Evolutionary conservation across 2,329 filamentous ascomycete species (phyloP).

Genomic region (Scytalidium lignicola): DNA sequence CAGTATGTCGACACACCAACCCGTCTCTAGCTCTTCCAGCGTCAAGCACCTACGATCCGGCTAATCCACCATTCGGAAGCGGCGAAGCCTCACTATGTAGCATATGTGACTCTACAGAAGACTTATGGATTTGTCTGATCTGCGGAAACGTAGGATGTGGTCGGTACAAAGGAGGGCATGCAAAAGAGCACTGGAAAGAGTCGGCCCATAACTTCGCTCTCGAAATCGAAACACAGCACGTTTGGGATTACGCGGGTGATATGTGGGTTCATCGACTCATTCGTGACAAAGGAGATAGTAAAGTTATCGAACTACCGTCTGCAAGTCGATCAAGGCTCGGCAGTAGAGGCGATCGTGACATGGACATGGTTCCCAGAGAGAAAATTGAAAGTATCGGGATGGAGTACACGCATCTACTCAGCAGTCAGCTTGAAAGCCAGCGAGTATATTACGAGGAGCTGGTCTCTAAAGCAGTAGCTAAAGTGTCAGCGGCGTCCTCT

Average conservation of each 20-base stretch:
- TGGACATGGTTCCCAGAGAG: conserved; percentile 65
- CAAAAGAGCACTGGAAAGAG: conserved; percentile 88
- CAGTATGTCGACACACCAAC: conserved; percentile 87
- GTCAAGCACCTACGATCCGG: conserved; percentile 34
- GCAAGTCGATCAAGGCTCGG: conserved; percentile 18
- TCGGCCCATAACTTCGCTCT: conserved; percentile 88
- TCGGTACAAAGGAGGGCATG: conserved; percentile 88
- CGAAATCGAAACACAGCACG: conserved; percentile 87
- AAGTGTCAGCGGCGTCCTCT: conserved; percentile 69
- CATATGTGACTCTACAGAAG: conserved; percentile 72
- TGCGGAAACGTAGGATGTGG: conserved; percentile 92
- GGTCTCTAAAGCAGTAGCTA: conserved; percentile 82
- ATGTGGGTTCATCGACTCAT: conserved; percentile 95
- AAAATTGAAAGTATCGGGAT: conserved; percentile 75
- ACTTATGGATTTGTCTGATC: conserved; percentile 93
- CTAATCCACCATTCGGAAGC: conserved; percentile 56
- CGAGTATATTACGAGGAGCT: conserved; percentile 92
- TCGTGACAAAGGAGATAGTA: conserved; percentile 86
- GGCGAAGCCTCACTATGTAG: conserved; percentile 67
- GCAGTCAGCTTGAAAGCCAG: conserved; percentile 88
- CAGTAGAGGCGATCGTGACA: conserved; percentile 29
- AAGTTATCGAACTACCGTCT: conserved; percentile 80
- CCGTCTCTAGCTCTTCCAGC: conserved; percentile 37
- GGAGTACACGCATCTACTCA: conserved; percentile 92
- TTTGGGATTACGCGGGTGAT: conserved; percentile 97